Base-by-base conservation (phyloP, 1,139 yeast genomes). In the Kurtzmaniella quercitrusa region DNA sequence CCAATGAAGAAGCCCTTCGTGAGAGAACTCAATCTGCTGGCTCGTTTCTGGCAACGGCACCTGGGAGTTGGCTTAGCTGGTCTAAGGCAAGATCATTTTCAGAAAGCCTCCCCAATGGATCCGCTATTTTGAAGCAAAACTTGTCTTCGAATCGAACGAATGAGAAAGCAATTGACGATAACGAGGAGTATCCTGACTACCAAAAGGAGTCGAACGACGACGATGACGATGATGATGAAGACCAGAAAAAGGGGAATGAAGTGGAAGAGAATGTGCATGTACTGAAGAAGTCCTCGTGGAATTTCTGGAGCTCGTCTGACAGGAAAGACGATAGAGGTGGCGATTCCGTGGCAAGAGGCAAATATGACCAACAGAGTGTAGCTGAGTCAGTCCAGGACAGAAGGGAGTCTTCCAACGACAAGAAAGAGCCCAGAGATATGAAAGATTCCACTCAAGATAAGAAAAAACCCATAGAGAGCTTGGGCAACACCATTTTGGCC, bases 271-370 rank as follows among this genome's bases (percentile, higher is more conserved):
- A 66, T 39, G 59, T 60, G 8, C 38, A 36, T 19, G 41, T 49
- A 18, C 64, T 62, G 51, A 68, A 59, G 48, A 59, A 61, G 42
- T 55, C 63, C 2, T 46, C 60, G 23, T 70, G 76, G 76, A 57
- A 57, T 23, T 70, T 71, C 48, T 71, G 77, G 77, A 65, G 56
- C 16, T 19, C 18, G 3, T 31, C 36, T 9, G 29, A 27, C 36
- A 34, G 17, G 34, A 46, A 37, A 37, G 46, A 38, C 41, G 44
- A 45, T 17, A 45, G 38, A 17, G 40, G 41, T 18, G 45, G 42
- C 10, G 31, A 27, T 27, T 7, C 31, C 12, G 14, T n/a, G 31
- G 10, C 31, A 10, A 43, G 41, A n/a, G 40, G 40, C 18, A 50
- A 44, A 18, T 46, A 44, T 33, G 8, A 3, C 21, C 5, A 27